Evolutionary conservation across 768 basidiomycete genomes (phyloP), one percentile per base, ranked within the genome.

Genomic region (Lyophyllum atratum): DNA sequence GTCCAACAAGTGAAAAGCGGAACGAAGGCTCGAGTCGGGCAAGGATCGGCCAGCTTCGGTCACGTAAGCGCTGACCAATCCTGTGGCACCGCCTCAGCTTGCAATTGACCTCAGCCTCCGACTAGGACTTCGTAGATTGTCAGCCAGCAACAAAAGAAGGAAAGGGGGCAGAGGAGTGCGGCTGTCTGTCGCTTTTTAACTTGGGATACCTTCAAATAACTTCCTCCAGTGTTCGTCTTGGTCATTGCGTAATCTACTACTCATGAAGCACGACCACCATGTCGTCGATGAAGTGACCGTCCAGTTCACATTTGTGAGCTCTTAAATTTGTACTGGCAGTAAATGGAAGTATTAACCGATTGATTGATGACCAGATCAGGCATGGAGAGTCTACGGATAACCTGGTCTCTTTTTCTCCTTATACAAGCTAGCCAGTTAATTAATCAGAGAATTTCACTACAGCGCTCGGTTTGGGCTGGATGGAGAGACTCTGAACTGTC

Each of bases 351-450:
- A 3, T 6, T 5, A 21, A 1, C 19, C 31, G 37, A 50, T 14
- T n/a, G 19, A 24, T 52, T 22, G 21, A 49, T 24, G 11, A 15
- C 11, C 48, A 92, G 89, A 76, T 91, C 61, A 77, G 90, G 52
- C 90, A 93, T 67, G 90, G 85, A 26, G 88, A 93, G 64, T 90
- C 90, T 8, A 83, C 80, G 31, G 90, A 92, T 61, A 93, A 93
- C 62, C 59, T 86, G 66, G 90, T 89, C 48, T 46, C 83, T 66
- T 24, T 33, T 24, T 9, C 17, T 14, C 11, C 25, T 21, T 52
- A 39, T 37, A 29, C 11, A 33, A 15, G 9, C 17, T 10, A n/a
- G n/a, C n/a, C n/a, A n/a, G n/a, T 49, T n/a, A 31, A 19, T 19
- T 24, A 39, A 28, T 34, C 28, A 55, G 51, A 46, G 59, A 37